Percentiles rank a stretch among this genome's conserved stretches.
phyloP scores from a whole-genome alignment of 164 flowering plant genomes.

The Macadamia integrifolia region DNA sequence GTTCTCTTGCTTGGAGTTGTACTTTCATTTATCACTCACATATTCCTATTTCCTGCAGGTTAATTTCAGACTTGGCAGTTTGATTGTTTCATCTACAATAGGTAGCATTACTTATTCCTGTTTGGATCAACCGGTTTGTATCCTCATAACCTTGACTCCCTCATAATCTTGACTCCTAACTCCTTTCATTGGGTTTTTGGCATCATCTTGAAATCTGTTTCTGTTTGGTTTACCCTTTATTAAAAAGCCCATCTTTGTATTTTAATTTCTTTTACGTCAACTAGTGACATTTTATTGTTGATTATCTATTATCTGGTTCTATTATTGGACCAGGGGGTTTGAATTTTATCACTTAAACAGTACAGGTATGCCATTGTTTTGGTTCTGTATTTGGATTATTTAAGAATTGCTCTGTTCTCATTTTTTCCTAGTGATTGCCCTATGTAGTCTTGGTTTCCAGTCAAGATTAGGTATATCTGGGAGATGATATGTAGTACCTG shows the following conservation, averaged over 20 bases:
- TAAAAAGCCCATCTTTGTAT: background rate
- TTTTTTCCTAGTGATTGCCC: too few species aligned
- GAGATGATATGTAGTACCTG: too few species aligned
- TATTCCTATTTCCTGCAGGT: slow-evolving; percentile 37
- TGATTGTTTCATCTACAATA: slow-evolving; percentile 91
- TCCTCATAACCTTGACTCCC: background rate
- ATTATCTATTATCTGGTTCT: slow-evolving; percentile 90
- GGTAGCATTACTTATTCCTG: slow-evolving; percentile 54
- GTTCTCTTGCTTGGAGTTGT: slow-evolving; percentile 8
- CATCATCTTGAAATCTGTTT: slow-evolving; percentile 1
- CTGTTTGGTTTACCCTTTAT: background rate
- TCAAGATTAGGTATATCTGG: too few species aligned
- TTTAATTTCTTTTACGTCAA: slow-evolving; percentile 6
- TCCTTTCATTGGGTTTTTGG: background rate
- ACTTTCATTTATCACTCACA: background rate
- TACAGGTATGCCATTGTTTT: slow-evolving; percentile 52
- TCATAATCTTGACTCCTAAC: background rate
- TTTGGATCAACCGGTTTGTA: slow-evolving; percentile 69
- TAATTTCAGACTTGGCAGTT: slow-evolving; percentile 89
- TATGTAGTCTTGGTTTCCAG: too few species aligned
- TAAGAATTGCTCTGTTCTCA: too few species aligned
- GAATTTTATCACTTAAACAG: slow-evolving; percentile 79
- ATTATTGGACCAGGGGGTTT: slow-evolving; percentile 95
- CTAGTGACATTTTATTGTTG: slow-evolving; percentile 63
- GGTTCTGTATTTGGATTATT: background rate